Evolutionary conservation across 83 land plant genomes (phyloP), one percentile per base, ranked within the genome.

Genomic region (Isoetes engelmannii): DNA sequence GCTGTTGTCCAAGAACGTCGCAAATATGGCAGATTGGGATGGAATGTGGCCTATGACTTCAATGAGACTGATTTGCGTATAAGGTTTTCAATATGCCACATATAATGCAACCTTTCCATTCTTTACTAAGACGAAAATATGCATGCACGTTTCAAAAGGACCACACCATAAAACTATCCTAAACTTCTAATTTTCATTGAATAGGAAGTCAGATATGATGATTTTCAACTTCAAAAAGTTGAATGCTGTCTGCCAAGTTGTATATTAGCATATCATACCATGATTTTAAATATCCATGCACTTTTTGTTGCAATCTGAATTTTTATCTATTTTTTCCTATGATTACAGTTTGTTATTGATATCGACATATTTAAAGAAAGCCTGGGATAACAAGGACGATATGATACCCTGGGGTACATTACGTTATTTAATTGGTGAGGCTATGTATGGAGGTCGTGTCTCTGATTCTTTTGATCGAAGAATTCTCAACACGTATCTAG

Each of bases 1-100:
- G 81, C 81, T 5, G 72, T 78, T 7, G 81, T 78, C n/a, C 81
- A 78, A 78, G 81, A 78, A 47, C 77, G 81, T 3, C 81, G 81
- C 1, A 78, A 78, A 45, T 78, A 78, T 54, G 81, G 81, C 8
- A 73, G 77, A 21, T 72, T 78, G 48, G 81, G 81, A 54, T 78
- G 81, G 81, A 78, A 78, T 55, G 81, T 78, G 4, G 63, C 81
- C 0, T 78, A 78, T 53, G 81, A 78, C 54, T 78, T 78, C 20
- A 78, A 78, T 61, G 81, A 78, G 60, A 78, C 81, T 0, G 81
- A 78, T 51, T 53, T 78, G 4, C 79, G 81, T 42, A 78, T 78
- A 54, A 78, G 81, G 81, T 63, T n/a, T n/a, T n/a, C n/a, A n/a
- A n/a, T n/a, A n/a, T n/a, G n/a, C n/a, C n/a, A n/a, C n/a, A 15